Base-by-base conservation (phyloP, 176 grass and related monocot genomes). In the Saccharum spontaneum region DNA sequence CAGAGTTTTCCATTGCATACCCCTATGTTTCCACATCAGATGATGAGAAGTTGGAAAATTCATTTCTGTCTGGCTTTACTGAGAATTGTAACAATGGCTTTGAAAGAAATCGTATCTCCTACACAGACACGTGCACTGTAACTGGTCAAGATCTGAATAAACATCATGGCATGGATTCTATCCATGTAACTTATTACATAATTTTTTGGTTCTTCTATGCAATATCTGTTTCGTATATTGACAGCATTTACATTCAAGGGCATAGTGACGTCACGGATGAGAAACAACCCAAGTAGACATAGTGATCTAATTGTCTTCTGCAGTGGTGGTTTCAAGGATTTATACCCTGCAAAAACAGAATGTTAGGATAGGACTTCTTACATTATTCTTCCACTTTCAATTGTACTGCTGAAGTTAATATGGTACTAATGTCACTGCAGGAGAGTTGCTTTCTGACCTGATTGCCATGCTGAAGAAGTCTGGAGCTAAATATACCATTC, bases 261-360 rank as follows among this genome's bases (percentile, higher is more conserved):
- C n/a, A 80, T 91, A 45, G 67, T 95, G 62, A 78, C 18, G 44
- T 88, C 93, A 60, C 84, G 50, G 46, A 85, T 55, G 71, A 73
- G 74, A 83, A 86, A 50, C 60, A 90, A 81, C 8, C 83, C 75
- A 69, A 86, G 84, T 69, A 85, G 88, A 64, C 73, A 90, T 76
- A 87, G 76, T 7, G 83, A 94, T 88, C 74, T 95, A 48, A 77
- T 95, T 84, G 50, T 95, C 77, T 83, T 93, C 75, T 95, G 91
- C 69, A 86, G 41, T 83, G 93, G 88, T 22, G 91, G 73, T 92
- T 88, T 91, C 43, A 50, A 95, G 79, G 83, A 89, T 69, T 78
- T 88, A 44, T 76, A 93, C 33, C n/a, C 78, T 74, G 72, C 85
- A 40, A 86, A 92, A 73, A 83, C 89, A 85, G 93, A 95, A 95